Conservation (phyloP, 148 eudicot species). For the Amaranthus palmeri region DNA sequence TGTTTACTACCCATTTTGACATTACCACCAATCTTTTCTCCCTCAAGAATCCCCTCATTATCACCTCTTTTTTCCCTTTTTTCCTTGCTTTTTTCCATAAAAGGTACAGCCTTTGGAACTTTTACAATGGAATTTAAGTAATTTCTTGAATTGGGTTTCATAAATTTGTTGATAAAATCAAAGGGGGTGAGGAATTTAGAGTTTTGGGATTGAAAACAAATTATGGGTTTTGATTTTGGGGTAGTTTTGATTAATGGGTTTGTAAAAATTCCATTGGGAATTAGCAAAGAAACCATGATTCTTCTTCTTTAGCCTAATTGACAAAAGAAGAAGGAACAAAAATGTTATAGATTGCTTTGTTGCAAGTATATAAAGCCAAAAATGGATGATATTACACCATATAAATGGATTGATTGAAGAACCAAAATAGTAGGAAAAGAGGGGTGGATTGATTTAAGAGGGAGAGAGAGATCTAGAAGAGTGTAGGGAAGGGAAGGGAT, state of each 20-base stretch:
- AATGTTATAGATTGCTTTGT: neutral
- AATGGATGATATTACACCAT: too few species aligned
- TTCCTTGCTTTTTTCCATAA: neutral
- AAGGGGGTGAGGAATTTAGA: conserved; percentile 9
- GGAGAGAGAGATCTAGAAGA: conserved; percentile 25
- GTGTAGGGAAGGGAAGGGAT: conserved; percentile 21
- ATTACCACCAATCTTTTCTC: conserved; percentile 18
- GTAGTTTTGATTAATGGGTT: conserved; percentile 10
- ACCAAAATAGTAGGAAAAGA: too few species aligned
- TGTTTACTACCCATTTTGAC: conserved; percentile 27
- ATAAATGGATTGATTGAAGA: too few species aligned
- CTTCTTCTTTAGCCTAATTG: neutral
- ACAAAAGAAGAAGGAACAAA: neutral
- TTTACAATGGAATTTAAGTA: conserved; percentile 3
- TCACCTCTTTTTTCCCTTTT: conserved; percentile 2
- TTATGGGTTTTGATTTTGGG: conserved; percentile 7
- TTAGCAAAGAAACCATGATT: conserved; percentile 20
- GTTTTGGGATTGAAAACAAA: conserved; percentile 19
- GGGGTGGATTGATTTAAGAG: neutral
- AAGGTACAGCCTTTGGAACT: conserved; percentile 13
- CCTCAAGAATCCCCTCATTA: conserved; percentile 9
- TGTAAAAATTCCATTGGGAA: conserved; percentile 10
- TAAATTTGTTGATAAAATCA: conserved; percentile 6
- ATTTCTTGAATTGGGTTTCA: conserved; percentile 11
- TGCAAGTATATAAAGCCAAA: too few species aligned